Conservation (phyloP, 1,284 basidiomycete species). For the Acaromyces ingoldii region DNA sequence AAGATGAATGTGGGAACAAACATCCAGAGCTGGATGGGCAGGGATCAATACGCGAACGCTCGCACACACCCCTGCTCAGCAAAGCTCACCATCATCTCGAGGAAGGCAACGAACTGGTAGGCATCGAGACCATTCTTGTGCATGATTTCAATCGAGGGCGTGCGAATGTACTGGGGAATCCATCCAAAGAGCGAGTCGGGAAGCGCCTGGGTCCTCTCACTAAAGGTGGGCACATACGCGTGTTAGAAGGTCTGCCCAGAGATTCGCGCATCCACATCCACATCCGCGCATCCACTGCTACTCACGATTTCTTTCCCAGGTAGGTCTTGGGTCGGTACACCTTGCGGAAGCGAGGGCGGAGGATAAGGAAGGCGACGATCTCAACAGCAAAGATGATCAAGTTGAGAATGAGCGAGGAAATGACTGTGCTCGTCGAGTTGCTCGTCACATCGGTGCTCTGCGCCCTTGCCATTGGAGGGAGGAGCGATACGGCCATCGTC, state of each 20-base stretch:
- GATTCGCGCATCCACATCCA: background rate
- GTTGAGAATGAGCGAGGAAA: slow-evolving; percentile 49
- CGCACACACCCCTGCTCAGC: background rate
- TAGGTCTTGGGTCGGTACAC: slow-evolving; percentile 53
- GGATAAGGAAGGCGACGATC: slow-evolving; percentile 48
- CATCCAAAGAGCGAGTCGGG: slow-evolving; percentile 51
- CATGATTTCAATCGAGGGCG: slow-evolving; percentile 44
- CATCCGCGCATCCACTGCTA: background rate
- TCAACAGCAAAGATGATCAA: slow-evolving; percentile 43
- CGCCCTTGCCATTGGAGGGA: background rate
- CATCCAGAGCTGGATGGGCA: slow-evolving; percentile 57
- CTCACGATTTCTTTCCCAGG: slow-evolving; percentile 29
- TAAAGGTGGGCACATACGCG: background rate
- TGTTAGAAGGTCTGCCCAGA: background rate
- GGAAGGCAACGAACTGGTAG: slow-evolving; percentile 86
- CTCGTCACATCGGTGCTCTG: slow-evolving; percentile 9
- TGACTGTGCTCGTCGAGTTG: slow-evolving; percentile 42
- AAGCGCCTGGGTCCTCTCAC: slow-evolving; percentile 47
- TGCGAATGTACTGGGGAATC: slow-evolving; percentile 51
- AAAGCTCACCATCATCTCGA: slow-evolving; percentile 63
- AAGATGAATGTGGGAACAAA: slow-evolving; percentile 65
- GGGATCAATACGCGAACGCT: background rate
- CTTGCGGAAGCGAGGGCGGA: slow-evolving; percentile 51
- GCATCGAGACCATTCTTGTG: slow-evolving; percentile 79
- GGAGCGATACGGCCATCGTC: too few species aligned